A percentile compares a stretch with the other conserved stretches of the same genome.
Evolutionary conservation across 2,329 filamentous ascomycete genomes (phyloP).

Genomic region (Pestalotiopsis sp.): DNA sequence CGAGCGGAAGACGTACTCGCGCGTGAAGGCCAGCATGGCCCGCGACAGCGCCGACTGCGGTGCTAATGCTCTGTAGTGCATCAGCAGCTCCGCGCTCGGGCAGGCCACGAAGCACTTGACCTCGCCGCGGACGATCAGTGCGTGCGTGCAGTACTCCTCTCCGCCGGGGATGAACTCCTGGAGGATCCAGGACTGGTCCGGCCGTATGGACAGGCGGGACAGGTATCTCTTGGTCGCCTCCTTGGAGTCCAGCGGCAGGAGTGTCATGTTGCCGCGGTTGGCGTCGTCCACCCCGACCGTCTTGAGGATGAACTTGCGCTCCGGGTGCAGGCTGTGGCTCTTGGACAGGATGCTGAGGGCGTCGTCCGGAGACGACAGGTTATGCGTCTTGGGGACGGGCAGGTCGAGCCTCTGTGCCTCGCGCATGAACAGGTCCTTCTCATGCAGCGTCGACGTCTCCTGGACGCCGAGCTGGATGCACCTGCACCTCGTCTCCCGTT

Average conservation of each 20-base stretch:
- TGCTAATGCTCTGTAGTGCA: constrained; percentile 67
- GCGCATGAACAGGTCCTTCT: constrained; percentile 66
- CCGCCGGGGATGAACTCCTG: constrained; percentile 66
- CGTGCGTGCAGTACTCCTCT: constrained; percentile 71
- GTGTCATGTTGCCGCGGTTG: constrained; percentile 61
- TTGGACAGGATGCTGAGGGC: constrained; percentile 53
- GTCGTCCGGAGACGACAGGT: constrained; percentile 54
- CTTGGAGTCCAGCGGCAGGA: constrained; percentile 58
- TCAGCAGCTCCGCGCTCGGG: constrained; percentile 61
- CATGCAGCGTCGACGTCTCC: constrained; percentile 60
- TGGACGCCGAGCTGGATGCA: constrained; percentile 64
- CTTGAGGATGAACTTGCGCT: constrained; percentile 64
- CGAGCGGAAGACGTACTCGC: constrained; percentile 53
- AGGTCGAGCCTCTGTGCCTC: constrained; percentile 57
- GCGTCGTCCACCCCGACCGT: constrained; percentile 63
- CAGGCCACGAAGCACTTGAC: constrained; percentile 70
- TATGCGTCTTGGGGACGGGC: constrained; percentile 51
- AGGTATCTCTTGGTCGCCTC: constrained; percentile 58
- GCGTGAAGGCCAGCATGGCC: constrained; percentile 68
- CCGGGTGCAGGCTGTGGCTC: constrained; percentile 22
- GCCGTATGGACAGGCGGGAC: constrained; percentile 54
- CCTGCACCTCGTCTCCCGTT: constrained; percentile 57
- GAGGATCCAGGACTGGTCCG: constrained; percentile 61
- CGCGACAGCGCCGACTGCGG: constrained; percentile 52
- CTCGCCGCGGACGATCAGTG: constrained; percentile 65